Evolutionary conservation across 176 grass and related monocot species (phyloP).

Genomic region (Typha latifolia): DNA sequence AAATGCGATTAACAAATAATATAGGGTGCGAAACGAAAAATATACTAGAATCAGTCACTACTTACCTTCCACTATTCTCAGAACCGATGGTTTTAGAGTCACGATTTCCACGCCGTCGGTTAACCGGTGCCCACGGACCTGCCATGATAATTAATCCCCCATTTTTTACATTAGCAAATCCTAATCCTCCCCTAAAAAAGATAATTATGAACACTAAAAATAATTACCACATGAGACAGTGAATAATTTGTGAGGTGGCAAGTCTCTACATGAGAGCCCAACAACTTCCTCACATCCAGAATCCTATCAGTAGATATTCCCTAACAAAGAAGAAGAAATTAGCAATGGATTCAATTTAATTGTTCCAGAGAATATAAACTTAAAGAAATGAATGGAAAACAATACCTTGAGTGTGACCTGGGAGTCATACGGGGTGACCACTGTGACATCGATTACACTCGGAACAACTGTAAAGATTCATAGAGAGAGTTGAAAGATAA

Average conservation of each 20-base stretch:
- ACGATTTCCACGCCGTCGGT: conserved; percentile 71
- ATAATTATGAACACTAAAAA: not conserved
- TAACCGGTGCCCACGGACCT: conserved; percentile 62
- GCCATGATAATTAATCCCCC: not conserved
- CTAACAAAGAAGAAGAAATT: conserved; percentile 19
- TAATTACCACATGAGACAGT: conserved; percentile 68
- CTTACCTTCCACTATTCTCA: conserved; percentile 70
- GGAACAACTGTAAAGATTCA: conserved; percentile 52
- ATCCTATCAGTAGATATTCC: conserved; percentile 87
- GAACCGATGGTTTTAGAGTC: conserved; percentile 60
- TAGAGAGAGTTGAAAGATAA: not conserved
- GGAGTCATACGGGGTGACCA: conserved; percentile 68
- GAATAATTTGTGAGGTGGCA: conserved; percentile 94
- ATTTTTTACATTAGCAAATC: too few relatives aligned
- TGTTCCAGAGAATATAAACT: not conserved
- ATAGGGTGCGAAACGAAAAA: not conserved
- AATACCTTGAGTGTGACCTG: conserved; percentile 91
- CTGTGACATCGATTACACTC: conserved; percentile 53
- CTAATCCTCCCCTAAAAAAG: not conserved
- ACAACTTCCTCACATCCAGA: conserved; percentile 74
- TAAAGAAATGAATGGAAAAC: not conserved
- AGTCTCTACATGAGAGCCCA: conserved; percentile 70
- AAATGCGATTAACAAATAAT: not conserved
- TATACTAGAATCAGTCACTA: not conserved
- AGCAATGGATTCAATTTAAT: not conserved